Evolutionary conservation across 495 filamentous ascomycete species (phyloP).

Genomic region (Pyrenula massariospora): DNA sequence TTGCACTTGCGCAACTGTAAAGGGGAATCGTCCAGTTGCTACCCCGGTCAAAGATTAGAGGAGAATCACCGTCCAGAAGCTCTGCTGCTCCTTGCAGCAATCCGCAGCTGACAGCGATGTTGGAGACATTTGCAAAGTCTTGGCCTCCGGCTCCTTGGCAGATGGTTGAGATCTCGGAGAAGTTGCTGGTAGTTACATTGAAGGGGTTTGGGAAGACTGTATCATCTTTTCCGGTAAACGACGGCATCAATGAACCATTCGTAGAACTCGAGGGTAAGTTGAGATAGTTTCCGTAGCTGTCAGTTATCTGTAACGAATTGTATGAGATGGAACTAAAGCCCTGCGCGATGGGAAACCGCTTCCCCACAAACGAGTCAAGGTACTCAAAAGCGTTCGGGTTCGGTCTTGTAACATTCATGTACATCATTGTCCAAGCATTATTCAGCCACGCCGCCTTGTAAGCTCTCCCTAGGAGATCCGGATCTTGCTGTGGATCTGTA

Average conservation of each 20-base stretch:
- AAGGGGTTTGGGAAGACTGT: conserved; percentile 12
- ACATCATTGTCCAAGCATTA: conserved; percentile 19
- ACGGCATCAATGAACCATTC: not conserved
- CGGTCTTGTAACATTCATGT: conserved; percentile 12
- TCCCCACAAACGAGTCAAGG: conserved; percentile 18
- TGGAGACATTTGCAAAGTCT: conserved; percentile 26
- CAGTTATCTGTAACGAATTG: not conserved
- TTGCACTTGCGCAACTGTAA: conserved; percentile 25
- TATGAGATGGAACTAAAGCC: not conserved
- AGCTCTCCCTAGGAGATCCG: conserved; percentile 18
- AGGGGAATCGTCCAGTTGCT: conserved; percentile 25
- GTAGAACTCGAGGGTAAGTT: not conserved
- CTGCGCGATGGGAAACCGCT: conserved; percentile 11
- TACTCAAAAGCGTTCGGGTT: conserved; percentile 13
- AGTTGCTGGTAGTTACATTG: conserved; percentile 11
- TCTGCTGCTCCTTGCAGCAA: conserved; percentile 22
- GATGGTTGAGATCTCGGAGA: conserved; percentile 10
- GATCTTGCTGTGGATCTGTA: conserved; percentile 14
- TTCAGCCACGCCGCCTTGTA: conserved; percentile 31
- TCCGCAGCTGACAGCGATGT: conserved; percentile 23
- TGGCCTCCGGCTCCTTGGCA: conserved; percentile 13
- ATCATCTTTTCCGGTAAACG: not conserved
- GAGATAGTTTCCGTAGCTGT: conserved; percentile 6
- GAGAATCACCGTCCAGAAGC: conserved; percentile 13
- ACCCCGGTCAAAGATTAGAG: conserved; percentile 17